phyloP scores from a whole-genome alignment of 306 rosid genomes.

The Malus sylvestris region DNA sequence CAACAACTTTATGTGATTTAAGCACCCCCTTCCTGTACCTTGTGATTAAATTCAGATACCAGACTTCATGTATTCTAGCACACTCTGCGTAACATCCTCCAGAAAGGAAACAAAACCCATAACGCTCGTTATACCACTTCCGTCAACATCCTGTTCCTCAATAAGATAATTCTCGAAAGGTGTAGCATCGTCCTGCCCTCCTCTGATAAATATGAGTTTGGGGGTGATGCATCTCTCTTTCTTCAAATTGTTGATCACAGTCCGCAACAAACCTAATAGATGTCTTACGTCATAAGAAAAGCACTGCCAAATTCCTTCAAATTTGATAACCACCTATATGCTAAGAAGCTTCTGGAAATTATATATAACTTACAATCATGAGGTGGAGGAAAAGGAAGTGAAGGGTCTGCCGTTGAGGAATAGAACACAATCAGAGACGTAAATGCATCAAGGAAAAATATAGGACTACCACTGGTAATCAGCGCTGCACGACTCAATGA shows the following conservation, averaged over 20 bases:
- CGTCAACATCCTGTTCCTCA: slow-evolving; percentile 91
- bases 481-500: slow-evolving; percentile 90
- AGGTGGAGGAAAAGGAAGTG: slow-evolving; percentile 91
- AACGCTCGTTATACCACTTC: slow-evolving; percentile 78
- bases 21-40: slow-evolving; percentile 15
- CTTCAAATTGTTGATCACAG: slow-evolving; percentile 66
- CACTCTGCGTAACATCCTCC: slow-evolving; percentile 65
- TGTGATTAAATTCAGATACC: slow-evolving; percentile 14
- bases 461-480: slow-evolving; percentile 91
- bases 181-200: slow-evolving; percentile 89
- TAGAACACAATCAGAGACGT: slow-evolving; percentile 81
- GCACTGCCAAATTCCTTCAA: slow-evolving; percentile 1
- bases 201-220: slow-evolving; percentile 72
- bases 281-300: slow-evolving; percentile 18
- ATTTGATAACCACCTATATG: neutral
- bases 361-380: slow-evolving; percentile 71
- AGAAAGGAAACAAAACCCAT: slow-evolving; percentile 81
- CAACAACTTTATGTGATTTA: slow-evolving; percentile 1
- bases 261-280: slow-evolving; percentile 69
- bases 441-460: slow-evolving; percentile 96
- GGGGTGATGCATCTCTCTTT: slow-evolving; percentile 93
- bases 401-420: slow-evolving; percentile 78
- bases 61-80: slow-evolving; percentile 62
- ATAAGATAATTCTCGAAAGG: slow-evolving; percentile 81
- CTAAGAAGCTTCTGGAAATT: slow-evolving; percentile 3